Base-by-base conservation (phyloP, 371 early-diverging fungal genomes). In the Mucor racemosus region DNA sequence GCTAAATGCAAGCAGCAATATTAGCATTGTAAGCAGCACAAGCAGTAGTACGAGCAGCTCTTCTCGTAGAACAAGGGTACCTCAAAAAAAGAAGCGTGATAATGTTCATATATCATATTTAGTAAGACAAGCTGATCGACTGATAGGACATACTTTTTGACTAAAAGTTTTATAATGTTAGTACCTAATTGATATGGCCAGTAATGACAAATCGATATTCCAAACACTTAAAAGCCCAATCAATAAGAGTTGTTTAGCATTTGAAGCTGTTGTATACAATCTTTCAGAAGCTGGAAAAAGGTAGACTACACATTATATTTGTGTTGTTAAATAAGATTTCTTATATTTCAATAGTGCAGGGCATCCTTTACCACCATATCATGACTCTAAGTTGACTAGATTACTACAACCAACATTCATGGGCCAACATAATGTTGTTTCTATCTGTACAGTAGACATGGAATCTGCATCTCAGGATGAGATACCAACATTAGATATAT, bases 361-460 rank as follows among this genome's bases (percentile, higher is more conserved):
- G 50, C 83, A 85, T 17, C 79, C 76, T 8, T 94, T 93, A 76
- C 88, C 95, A 39, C 94, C 95, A 4, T 97, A 87, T 78, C 91
- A 97, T 21, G 96, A 97, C 68, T 94, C 95, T 8, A 97, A 97
- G 72, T 77, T 98, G 44, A 98, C 97, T 0, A 73, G 96, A 38
- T 85, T 96, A 39, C 76, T 98, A 38, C 95, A 96, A 70, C 80
- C 88, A 4, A 91, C 94, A 7, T 80, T 98, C 39, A 86, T 85
- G 21, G 95, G 94, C 17, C 90, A 91, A 65, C 88, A 94, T 1
- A 83, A 91, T 7, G 84, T 93, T 7, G 82, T 92, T 5, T 93
- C 94, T 60, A 90, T 95, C 58, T 92, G 92, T 65, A 95, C 92
- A 5, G 84, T 92, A 59, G 90, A 86, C 58, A 93, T 93, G 17